Percentiles rank a stretch among this genome's conserved stretches.
Conservation (phyloP, 805 yeast species). For the Saturnispora ahearnii region DNA sequence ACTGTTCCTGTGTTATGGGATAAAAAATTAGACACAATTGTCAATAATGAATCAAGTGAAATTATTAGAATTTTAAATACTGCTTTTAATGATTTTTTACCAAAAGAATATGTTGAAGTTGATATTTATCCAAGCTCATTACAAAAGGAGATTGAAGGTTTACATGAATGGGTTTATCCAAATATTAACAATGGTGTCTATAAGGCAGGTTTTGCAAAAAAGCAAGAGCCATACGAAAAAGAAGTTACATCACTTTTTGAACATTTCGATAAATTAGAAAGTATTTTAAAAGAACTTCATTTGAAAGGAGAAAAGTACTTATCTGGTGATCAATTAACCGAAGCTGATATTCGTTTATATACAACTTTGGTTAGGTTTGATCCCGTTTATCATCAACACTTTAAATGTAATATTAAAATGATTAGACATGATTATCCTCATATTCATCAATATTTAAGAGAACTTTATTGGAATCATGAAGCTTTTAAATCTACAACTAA, state of each 20-base stretch:
- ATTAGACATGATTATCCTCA: slow-evolving; percentile 73
- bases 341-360: slow-evolving; percentile 81
- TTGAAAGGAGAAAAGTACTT: slow-evolving; percentile 33
- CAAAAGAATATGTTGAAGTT: slow-evolving; percentile 37
- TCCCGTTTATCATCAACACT: slow-evolving; percentile 89
- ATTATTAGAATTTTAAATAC: slow-evolving; percentile 76
- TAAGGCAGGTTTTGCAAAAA: slow-evolving; percentile 82
- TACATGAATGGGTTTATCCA: slow-evolving; percentile 77
- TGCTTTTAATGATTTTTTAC: slow-evolving; percentile 56
- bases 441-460: slow-evolving; percentile 70
- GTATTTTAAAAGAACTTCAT: slow-evolving; percentile 40
- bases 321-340: slow-evolving; percentile 63
- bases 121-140: slow-evolving; percentile 56
- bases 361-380: slow-evolving; percentile 88
- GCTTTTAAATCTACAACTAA: slow-evolving; percentile 73
- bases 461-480: slow-evolving; percentile 65
- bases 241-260: slow-evolving; percentile 56
- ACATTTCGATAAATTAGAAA: slow-evolving; percentile 63
- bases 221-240: slow-evolving; percentile 70
- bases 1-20: slow-evolving; percentile 96
- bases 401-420: slow-evolving; percentile 81
- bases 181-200: slow-evolving; percentile 88
- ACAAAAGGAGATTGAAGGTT: slow-evolving; percentile 54
- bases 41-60: slow-evolving; percentile 86
- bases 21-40: slow-evolving; percentile 70